Percentiles rank a stretch among this genome's conserved stretches.
phyloP scores from a whole-genome alignment of 306 rosid genomes.

The Prosopis cineraria region DNA sequence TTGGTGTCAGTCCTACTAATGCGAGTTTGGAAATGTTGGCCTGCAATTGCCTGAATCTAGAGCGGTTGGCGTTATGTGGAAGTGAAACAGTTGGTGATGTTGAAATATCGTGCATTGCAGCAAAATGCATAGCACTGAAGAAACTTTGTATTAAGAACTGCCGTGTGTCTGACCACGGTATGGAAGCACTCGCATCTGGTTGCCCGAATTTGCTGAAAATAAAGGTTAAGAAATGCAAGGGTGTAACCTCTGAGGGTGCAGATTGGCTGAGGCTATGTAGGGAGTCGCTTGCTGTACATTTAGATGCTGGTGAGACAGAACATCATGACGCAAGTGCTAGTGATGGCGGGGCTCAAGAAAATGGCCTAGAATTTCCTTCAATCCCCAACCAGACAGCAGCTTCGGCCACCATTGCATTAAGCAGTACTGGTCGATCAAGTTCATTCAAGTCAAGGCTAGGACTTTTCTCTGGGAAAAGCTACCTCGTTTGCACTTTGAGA shows the following conservation, averaged over 20 bases:
- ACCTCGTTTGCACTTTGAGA: conserved; percentile 76
- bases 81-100: conserved; percentile 88
- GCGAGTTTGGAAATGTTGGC: conserved; percentile 59
- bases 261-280: conserved; percentile 73
- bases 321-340: conserved; percentile 79
- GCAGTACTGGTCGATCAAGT: conserved; percentile 53
- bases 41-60: conserved; percentile 57
- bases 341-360: conserved; percentile 80
- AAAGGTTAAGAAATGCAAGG: conserved; percentile 89
- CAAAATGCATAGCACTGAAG: conserved; percentile 81
- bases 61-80: conserved; percentile 67
- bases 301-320: conserved; percentile 72
- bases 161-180: conserved; percentile 79
- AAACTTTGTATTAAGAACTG: conserved; percentile 95
- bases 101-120: conserved; percentile 88
- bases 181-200: conserved; percentile 82
- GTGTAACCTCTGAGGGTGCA: conserved; percentile 78
- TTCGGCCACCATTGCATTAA: conserved; percentile 44
- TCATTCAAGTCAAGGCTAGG: conserved; percentile 82
- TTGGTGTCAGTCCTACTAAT: conserved; percentile 65
- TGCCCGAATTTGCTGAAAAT: conserved; percentile 98
- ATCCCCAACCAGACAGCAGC: conserved; percentile 43
- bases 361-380: conserved; percentile 57
- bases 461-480: conserved; percentile 59
- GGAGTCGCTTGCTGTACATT: conserved; percentile 73